Base-by-base conservation (phyloP, 768 basidiomycete genomes). In the Hypholoma fasciculare region DNA sequence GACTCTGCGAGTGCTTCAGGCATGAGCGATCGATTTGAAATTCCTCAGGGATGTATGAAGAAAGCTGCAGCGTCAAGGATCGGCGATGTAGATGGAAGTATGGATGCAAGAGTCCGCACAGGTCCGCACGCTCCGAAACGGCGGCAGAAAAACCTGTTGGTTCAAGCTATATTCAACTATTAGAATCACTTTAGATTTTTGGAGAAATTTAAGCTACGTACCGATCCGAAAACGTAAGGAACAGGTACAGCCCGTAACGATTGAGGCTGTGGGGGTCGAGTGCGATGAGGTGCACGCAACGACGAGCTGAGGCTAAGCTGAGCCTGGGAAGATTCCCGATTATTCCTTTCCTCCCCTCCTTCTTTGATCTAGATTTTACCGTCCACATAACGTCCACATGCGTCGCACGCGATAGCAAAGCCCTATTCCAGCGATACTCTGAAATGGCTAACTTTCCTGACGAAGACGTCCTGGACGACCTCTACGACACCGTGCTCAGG, bases 401-500 rank as follows among this genome's bases (percentile, higher is more conserved):
- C 48, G 19, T 48, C 30, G 20, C n/a, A 43, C 52, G 13, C 11
- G 11, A 23, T 30, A 34, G 30, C 30, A 56, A 54, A 43, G 50
- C 49, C 61, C 39, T 49, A 65, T 65, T 61, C 54, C 57, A 20
- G 53, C 39, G 49, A 19, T 27, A 42, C 48, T n/a, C 48, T 14
- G 40, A 42, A 49, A 49, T 49, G 48, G 11, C 48, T 4, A 49
- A 49, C 48, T 16, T 27, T 47, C 39, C 8, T 52, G 63, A 52
- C 36, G 63, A 69, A 50, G 64, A 61, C 27, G 59, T 48, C n/a
- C 56, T 69, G 13, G 49, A 69, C 23, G 62, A 62, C 20, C 63
- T 69, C 9, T 67, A 67, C 48, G 52, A 65, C 9, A 52, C 48
- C 3, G 67, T 69, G 42, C 50, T 63, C 27, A 57, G 49, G 14